Percentiles rank a stretch among this genome's conserved stretches.
These are phyloP conservation scores for Fusarium agapanthi DNA, from an alignment of 2,329 filamentous ascomycete species.

Conservation along the genomic window DNA sequence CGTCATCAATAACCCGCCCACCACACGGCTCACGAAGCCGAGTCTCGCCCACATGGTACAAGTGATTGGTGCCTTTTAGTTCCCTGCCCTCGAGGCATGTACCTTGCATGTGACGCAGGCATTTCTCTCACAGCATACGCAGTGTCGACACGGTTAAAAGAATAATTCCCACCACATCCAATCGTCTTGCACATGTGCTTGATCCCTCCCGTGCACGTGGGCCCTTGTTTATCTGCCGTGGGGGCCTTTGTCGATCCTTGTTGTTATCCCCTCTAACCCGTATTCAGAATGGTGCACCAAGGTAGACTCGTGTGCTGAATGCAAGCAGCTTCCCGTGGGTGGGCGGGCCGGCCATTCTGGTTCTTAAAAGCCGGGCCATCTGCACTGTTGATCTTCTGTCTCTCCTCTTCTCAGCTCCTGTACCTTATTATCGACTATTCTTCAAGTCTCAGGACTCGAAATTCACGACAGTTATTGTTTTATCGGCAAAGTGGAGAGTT, in stretches of 20 bases:
- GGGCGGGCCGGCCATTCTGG: no score
- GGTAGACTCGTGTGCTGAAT: background rate
- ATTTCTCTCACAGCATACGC: background rate
- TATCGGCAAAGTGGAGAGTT: slow-evolving; percentile 13
- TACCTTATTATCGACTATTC: background rate
- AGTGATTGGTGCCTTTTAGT: slow-evolving; percentile 17
- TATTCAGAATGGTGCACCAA: background rate
- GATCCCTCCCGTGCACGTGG: slow-evolving; percentile 22
- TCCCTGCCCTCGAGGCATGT: background rate
- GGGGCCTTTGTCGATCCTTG: background rate
- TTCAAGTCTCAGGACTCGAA: background rate
- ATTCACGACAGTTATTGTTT: background rate
- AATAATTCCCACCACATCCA: slow-evolving; percentile 6
- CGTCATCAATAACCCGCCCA: background rate
- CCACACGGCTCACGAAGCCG: background rate
- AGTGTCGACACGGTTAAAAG: background rate
- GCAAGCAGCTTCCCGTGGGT: background rate
- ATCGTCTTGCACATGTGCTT: slow-evolving; percentile 28
- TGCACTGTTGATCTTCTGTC: background rate
- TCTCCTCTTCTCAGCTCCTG: no score
- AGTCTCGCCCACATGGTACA: slow-evolving; percentile 8
- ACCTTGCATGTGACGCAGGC: slow-evolving; percentile 18
- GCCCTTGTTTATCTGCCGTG: background rate
- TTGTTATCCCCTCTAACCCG: background rate
- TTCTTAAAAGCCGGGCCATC: slow-evolving; percentile 9